phyloP scores from a whole-genome alignment of 495 filamentous ascomycete species.

The Margaritispora aquatica region DNA sequence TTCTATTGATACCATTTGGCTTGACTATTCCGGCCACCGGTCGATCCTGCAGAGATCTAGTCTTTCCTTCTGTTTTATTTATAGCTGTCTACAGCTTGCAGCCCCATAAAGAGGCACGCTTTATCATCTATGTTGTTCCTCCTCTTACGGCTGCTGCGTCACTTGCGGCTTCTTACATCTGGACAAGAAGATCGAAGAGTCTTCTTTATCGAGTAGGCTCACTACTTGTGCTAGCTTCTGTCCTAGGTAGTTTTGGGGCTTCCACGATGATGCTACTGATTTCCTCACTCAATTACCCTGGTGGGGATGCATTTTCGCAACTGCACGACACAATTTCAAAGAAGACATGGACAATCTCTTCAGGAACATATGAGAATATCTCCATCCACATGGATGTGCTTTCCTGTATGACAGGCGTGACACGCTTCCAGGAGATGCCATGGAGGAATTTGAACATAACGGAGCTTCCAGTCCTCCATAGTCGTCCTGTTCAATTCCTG shows the following conservation, averaged over 20 bases:
- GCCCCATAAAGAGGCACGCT: slow-evolving; percentile 95
- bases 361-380: slow-evolving; percentile 5
- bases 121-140: slow-evolving; percentile 86
- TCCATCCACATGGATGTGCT: slow-evolving; percentile 77
- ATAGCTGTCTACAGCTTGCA: slow-evolving; percentile 73
- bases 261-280: slow-evolving; percentile 61
- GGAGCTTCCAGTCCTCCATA: slow-evolving; percentile 4
- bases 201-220: slow-evolving; percentile 50
- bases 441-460: background rate
- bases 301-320: slow-evolving; percentile 58
- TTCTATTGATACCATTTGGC: slow-evolving; percentile 60
- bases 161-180: slow-evolving; percentile 67
- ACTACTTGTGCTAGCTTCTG: slow-evolving; percentile 47
- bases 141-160: slow-evolving; percentile 72
- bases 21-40: slow-evolving; percentile 43
- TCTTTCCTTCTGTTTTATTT: slow-evolving; percentile 65
- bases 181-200: slow-evolving; percentile 57
- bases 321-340: slow-evolving; percentile 44
- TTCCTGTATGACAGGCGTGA: slow-evolving; percentile 90
- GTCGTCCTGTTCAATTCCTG: slow-evolving; percentile 24
- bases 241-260: slow-evolving; percentile 49
- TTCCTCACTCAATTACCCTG: slow-evolving; percentile 83
- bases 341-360: background rate
- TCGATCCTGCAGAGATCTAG: slow-evolving; percentile 40
- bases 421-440: slow-evolving; percentile 64